Percentiles rank a stretch among this genome's conserved stretches.
phyloP scores from a whole-genome alignment of 495 filamentous ascomycete species.

The Endocarpon pusillum region DNA sequence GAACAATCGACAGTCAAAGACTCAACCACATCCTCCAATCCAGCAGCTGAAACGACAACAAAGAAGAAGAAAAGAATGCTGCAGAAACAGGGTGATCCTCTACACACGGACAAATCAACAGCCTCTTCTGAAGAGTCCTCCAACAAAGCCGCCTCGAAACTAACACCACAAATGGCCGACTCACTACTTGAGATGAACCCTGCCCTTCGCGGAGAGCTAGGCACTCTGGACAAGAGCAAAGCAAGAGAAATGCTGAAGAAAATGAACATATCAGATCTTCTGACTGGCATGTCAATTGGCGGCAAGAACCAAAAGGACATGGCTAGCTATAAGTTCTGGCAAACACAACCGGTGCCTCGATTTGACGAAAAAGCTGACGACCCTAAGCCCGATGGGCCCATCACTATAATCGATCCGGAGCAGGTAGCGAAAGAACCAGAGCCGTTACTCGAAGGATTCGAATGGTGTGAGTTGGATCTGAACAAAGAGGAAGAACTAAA shows the following conservation, averaged over 20 bases:
- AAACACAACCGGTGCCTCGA: conserved; percentile 82
- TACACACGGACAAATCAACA: too few relatives aligned
- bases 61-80: too few relatives aligned
- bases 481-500: conserved; percentile 47
- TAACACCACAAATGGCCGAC: too few relatives aligned
- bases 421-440: conserved; percentile 53
- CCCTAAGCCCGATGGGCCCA: conserved; percentile 35
- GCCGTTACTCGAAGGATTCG: conserved; percentile 57
- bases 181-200: conserved; percentile 31
- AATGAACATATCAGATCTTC: conserved; percentile 56
- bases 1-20: too few relatives aligned
- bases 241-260: conserved; percentile 48
- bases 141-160: too few relatives aligned
- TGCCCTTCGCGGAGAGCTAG: conserved; percentile 30
- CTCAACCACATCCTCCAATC: too few relatives aligned
- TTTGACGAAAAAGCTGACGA: conserved; percentile 40
- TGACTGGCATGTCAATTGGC: conserved; percentile 58
- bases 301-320: conserved; percentile 90
- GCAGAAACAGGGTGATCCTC: too few relatives aligned
- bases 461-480: conserved; percentile 87
- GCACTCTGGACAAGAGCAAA: conserved; percentile 25
- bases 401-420: conserved; percentile 55
- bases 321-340: conserved; percentile 95
- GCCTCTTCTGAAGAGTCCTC: too few relatives aligned
- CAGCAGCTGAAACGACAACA: too few relatives aligned